These are phyloP conservation scores for Colletotrichum liaoningense DNA, from an alignment of 2,329 filamentous ascomycete species.

Conservation along the genomic window DNA sequence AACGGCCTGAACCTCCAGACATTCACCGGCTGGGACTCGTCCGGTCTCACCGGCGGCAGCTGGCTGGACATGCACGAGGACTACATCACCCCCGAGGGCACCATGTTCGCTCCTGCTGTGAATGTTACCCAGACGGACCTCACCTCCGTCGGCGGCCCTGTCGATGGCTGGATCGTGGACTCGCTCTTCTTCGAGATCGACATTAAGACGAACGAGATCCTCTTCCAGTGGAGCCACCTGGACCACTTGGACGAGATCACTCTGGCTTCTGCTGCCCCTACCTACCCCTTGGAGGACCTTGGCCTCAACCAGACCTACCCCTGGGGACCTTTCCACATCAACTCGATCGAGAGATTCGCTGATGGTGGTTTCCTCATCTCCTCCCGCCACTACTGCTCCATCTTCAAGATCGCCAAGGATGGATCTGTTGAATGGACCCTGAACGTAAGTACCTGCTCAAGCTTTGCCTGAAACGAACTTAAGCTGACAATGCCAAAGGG, in stretches of 20 bases:
- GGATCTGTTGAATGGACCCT: slow-evolving; percentile 42
- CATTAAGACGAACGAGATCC: slow-evolving; percentile 49
- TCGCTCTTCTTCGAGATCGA: slow-evolving; percentile 55
- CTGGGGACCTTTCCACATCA: slow-evolving; percentile 69
- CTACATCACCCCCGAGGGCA: slow-evolving; percentile 51
- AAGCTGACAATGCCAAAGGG: slow-evolving; percentile 1
- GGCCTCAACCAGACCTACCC: slow-evolving; percentile 44
- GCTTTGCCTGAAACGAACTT: background rate
- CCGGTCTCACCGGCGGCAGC: slow-evolving; percentile 6
- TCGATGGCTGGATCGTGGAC: slow-evolving; percentile 46
- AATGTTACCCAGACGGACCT: slow-evolving; percentile 42
- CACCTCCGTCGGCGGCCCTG: slow-evolving; percentile 40
- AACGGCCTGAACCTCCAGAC: slow-evolving; percentile 21
- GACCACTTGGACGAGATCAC: slow-evolving; percentile 41
- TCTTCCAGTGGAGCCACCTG: slow-evolving; percentile 54
- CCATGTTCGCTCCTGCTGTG: slow-evolving; percentile 54
- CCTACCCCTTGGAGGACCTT: slow-evolving; percentile 38
- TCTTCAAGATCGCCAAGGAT: slow-evolving; percentile 52
- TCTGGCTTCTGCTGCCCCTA: background rate
- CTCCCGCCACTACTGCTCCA: slow-evolving; percentile 58
- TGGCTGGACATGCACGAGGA: slow-evolving; percentile 51
- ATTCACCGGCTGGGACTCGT: slow-evolving; percentile 16
- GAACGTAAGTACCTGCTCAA: background rate
- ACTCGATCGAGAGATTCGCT: slow-evolving; percentile 63
- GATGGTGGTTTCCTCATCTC: slow-evolving; percentile 67